A percentile compares a stretch with the other conserved stretches of the same genome.
phyloP scores from a whole-genome alignment of 1,284 basidiomycete genomes.

The Puccinia horiana region DNA sequence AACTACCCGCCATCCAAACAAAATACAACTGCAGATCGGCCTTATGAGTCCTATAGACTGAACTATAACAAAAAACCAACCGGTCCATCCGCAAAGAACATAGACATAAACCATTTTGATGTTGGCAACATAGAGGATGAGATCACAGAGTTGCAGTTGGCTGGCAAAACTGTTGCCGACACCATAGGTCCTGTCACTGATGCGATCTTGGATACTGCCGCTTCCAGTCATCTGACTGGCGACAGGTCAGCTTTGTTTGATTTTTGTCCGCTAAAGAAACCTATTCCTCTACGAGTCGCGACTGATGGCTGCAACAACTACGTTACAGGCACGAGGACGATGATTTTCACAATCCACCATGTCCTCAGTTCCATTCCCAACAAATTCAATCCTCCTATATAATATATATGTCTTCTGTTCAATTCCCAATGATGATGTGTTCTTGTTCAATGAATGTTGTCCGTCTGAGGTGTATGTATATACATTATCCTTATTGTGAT shows the following conservation, averaged over 20 bases:
- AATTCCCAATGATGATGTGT: no score
- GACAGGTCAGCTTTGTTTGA: not conserved
- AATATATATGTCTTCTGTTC: no score
- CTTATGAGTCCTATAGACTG: not conserved
- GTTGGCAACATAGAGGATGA: not conserved
- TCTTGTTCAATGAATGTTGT: no score
- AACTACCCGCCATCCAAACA: no score
- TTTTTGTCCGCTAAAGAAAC: not conserved
- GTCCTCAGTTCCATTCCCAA: no score
- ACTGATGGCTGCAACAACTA: not conserved
- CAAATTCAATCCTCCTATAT: no score
- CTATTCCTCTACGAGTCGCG: conserved; percentile 8
- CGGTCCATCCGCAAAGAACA: not conserved
- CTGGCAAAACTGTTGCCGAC: not conserved
- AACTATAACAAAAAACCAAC: not conserved
- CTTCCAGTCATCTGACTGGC: not conserved
- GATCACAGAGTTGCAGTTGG: not conserved
- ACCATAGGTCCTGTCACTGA: not conserved
- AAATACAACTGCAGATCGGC: not conserved
- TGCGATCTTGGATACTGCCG: not conserved
- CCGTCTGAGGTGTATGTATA: no score
- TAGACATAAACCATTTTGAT: no score
- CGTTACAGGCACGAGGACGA: not conserved
- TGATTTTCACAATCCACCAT: no score
- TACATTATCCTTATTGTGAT: no score